phyloP scores from a whole-genome alignment of 2,329 filamentous ascomycete species.

The Pseudogymnoascus sp. region DNA sequence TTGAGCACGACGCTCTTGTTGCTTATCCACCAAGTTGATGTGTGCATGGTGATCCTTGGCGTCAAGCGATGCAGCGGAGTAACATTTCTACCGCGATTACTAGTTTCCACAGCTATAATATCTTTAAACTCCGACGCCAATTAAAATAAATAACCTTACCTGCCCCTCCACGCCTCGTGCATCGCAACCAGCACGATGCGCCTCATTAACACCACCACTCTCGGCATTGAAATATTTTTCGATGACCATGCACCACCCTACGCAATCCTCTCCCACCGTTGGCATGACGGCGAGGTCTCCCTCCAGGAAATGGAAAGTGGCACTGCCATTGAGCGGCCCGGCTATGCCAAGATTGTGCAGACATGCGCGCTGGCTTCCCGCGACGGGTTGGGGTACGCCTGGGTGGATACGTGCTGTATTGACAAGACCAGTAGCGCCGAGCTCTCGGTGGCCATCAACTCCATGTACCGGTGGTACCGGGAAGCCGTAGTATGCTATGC shows the following conservation, averaged over 20 bases:
- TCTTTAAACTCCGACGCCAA: background rate
- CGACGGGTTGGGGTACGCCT: slow-evolving; percentile 11
- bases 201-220: slow-evolving; percentile 13
- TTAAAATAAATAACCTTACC: background rate
- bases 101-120: background rate
- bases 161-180: background rate
- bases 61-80: background rate
- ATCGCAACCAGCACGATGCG: slow-evolving; percentile 8
- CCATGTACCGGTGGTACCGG: slow-evolving; percentile 20
- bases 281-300: slow-evolving; percentile 26
- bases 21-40: background rate
- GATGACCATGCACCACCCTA: slow-evolving; percentile 21
- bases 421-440: slow-evolving; percentile 22
- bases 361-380: slow-evolving; percentile 11
- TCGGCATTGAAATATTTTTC: slow-evolving; percentile 13
- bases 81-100: slow-evolving; percentile 4
- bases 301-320: slow-evolving; percentile 20
- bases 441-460: slow-evolving; percentile 18
- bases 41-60: background rate
- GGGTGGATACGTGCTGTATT: slow-evolving; percentile 20
- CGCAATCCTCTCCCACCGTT: slow-evolving; percentile 29
- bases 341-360: slow-evolving; percentile 12
- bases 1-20: background rate
- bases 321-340: slow-evolving; percentile 18
- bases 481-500: slow-evolving; percentile 16